Conservation (phyloP, 441 rosid genomes). For the Lepidium campestre region DNA sequence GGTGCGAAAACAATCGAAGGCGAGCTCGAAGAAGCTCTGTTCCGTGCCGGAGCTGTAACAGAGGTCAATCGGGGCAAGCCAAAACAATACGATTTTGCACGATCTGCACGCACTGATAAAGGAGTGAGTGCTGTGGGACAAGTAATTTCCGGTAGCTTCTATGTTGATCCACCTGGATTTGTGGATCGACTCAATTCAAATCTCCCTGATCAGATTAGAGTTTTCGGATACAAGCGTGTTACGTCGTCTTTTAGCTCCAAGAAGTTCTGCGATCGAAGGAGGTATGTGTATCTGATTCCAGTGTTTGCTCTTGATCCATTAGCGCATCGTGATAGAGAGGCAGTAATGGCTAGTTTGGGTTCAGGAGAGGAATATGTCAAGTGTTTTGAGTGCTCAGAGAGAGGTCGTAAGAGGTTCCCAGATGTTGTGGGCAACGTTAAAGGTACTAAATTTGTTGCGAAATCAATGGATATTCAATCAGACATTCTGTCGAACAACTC, state of each 20-base stretch:
- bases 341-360: conserved; percentile 75
- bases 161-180: conserved; percentile 76
- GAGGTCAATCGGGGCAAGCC: conserved; percentile 60
- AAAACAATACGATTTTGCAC: conserved; percentile 72
- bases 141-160: conserved; percentile 80
- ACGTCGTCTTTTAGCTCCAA: conserved; percentile 62
- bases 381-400: conserved; percentile 78
- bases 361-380: conserved; percentile 63
- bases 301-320: conserved; percentile 75
- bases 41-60: conserved; percentile 62
- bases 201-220: conserved; percentile 57
- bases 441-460: not conserved
- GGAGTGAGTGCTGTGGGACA: conserved; percentile 95
- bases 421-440: conserved; percentile 55
- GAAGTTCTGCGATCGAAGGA: conserved; percentile 78
- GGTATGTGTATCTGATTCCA: conserved; percentile 88
- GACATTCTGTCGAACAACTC: conserved; percentile 29
- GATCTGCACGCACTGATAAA: conserved; percentile 85
- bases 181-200: conserved; percentile 60
- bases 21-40: conserved; percentile 87
- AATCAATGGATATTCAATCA: conserved; percentile 14
- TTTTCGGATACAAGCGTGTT: conserved; percentile 67
- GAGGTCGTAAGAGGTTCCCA: conserved; percentile 60
- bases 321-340: conserved; percentile 62
- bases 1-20: conserved; percentile 96